Base-by-base conservation (phyloP, 1,139 yeast species). In the Suhomyces wounanorum region DNA sequence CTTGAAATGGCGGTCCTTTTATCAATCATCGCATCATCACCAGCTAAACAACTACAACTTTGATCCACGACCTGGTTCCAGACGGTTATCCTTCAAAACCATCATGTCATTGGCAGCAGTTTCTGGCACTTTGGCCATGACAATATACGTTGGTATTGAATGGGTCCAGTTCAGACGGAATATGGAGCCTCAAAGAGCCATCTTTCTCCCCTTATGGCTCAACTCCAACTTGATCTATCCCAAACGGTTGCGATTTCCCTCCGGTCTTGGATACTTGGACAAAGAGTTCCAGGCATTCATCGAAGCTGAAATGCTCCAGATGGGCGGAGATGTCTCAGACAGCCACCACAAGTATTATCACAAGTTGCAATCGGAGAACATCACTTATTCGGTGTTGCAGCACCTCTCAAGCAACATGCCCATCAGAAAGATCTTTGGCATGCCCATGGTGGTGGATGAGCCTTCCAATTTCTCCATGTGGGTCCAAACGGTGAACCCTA, bases 151-250 rank as follows among this genome's bases (percentile, higher is more conserved):
- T 17, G 43, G 59, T 3, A 45, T 61, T 9, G 70, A 70, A 51
- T 46, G 60, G n/a, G 38, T 54, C 35, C 59, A 56, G 38, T 62
- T 59, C 53, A 45, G 54, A 4, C 56, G 35, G 37, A 39, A 51
- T 25, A 30, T 47, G 8, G 51, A 44, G 7, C 36, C 55, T 8
- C 48, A 56, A 40, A 41, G 46, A 21, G 50, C 55, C 21, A 57
- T 70, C 44, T 65, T 65, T 51, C 52, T 71, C 13, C 77, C 78
- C 0, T 52, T 72, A 16, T 71, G 76, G 76, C 23, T 70, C 43
- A 64, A 70, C 49, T 26, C 57, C 43, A 67, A 71, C 52, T 60
- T 64, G 58, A 51, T 70, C n/a, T 53, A 43, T 40, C 59, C 53
- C 13, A 57, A 62, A 35, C 60, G 50, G 18, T 63, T 62, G 45